Evolutionary conservation across 2,329 filamentous ascomycete genomes (phyloP).

Genomic region (Cladophialophora bantiana): DNA sequence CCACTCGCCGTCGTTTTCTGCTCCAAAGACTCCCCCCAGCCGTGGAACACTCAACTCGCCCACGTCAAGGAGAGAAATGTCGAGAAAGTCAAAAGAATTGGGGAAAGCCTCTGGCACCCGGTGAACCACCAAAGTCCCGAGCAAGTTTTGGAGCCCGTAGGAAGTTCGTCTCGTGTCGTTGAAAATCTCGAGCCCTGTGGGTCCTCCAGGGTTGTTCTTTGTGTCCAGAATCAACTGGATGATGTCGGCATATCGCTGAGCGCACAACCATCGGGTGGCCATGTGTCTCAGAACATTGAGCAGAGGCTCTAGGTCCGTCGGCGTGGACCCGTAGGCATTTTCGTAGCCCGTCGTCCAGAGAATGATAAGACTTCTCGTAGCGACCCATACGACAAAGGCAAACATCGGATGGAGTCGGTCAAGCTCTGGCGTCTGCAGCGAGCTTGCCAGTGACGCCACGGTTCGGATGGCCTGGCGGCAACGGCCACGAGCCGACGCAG

Average conservation of each 20-base stretch:
- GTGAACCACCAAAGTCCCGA: slow-evolving; percentile 6
- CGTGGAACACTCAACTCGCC: slow-evolving; percentile 15
- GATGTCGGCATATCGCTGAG: slow-evolving; percentile 25
- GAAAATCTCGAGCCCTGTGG: slow-evolving; percentile 23
- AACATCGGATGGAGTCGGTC: slow-evolving; percentile 24
- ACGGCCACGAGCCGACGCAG: slow-evolving; percentile 18
- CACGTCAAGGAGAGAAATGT: slow-evolving; percentile 14
- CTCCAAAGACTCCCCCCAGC: slow-evolving; percentile 11
- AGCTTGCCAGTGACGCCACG: slow-evolving; percentile 20
- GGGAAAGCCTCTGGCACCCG: slow-evolving; percentile 8
- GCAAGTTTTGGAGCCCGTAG: slow-evolving; percentile 24
- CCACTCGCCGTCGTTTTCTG: slow-evolving; percentile 25
- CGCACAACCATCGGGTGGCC: slow-evolving; percentile 22
- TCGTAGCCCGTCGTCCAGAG: slow-evolving; percentile 26
- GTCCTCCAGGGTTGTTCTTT: slow-evolving; percentile 23
- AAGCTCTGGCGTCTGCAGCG: slow-evolving; percentile 15
- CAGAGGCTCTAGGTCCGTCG: slow-evolving; percentile 22
- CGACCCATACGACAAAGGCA: slow-evolving; percentile 25
- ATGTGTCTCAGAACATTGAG: slow-evolving; percentile 21
- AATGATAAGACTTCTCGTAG: slow-evolving; percentile 26
- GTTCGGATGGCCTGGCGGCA: slow-evolving; percentile 21
- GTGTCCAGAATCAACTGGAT: slow-evolving; percentile 26
- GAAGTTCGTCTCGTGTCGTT: slow-evolving; percentile 27
- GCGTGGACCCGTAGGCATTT: slow-evolving; percentile 15
- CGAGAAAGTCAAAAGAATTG: slow-evolving; percentile 24